Percentiles rank a stretch among this genome's conserved stretches.
These are phyloP conservation scores for Gymnopilus junonius DNA, from an alignment of 768 basidiomycete species.

Conservation along the genomic window DNA sequence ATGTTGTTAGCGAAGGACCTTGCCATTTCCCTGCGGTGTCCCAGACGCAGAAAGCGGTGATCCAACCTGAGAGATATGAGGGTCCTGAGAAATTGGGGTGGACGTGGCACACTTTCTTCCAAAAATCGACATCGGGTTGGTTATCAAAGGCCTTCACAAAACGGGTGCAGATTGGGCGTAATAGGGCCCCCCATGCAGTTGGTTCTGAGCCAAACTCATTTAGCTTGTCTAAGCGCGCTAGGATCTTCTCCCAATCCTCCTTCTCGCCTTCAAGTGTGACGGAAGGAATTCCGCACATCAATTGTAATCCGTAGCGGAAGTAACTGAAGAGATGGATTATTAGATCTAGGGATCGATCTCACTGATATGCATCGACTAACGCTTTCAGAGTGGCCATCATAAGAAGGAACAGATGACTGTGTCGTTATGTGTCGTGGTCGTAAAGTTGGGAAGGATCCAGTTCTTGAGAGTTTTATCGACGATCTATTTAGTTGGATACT, in stretches of 20 bases:
- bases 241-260: slow-evolving; percentile 25
- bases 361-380: not conserved
- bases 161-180: slow-evolving; percentile 22
- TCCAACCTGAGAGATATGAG: slow-evolving; percentile 19
- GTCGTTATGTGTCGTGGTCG: slow-evolving; percentile 18
- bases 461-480: slow-evolving; percentile 18
- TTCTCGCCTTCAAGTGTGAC: slow-evolving; percentile 27
- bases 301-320: slow-evolving; percentile 18
- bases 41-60: slow-evolving; percentile 22
- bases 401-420: slow-evolving; percentile 16
- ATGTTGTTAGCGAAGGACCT: not conserved
- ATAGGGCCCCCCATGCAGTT: slow-evolving; percentile 22
- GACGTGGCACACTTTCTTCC: slow-evolving; percentile 13
- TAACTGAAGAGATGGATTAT: slow-evolving; percentile 11
- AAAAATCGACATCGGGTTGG: slow-evolving; percentile 12
- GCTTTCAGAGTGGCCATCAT: slow-evolving; percentile 25
- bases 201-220: slow-evolving; percentile 24
- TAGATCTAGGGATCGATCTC: not conserved
- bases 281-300: slow-evolving; percentile 27
- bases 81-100: slow-evolving; percentile 12
- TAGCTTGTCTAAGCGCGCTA: slow-evolving; percentile 22
- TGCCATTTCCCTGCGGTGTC: slow-evolving; percentile 13
- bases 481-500: too few species aligned
- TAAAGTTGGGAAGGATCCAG: slow-evolving; percentile 23
- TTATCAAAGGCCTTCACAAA: slow-evolving; percentile 26